phyloP scores from a whole-genome alignment of 2,329 filamentous ascomycete genomes.

The Chrysoporthe cubensis region DNA sequence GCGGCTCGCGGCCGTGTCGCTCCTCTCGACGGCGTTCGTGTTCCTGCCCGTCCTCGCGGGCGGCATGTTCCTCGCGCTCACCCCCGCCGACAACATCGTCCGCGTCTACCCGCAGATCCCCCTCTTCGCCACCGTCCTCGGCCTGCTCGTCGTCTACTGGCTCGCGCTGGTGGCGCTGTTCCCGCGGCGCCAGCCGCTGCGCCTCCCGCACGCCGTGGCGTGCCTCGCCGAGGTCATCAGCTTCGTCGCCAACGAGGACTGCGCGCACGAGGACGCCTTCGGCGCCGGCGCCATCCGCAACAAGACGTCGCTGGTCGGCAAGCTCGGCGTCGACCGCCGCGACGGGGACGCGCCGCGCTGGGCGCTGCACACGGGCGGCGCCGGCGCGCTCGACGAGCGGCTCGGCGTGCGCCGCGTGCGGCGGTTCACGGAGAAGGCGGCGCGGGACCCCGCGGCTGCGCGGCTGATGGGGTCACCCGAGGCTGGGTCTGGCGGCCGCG shows the following conservation, averaged over 20 bases:
- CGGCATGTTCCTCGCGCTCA: constrained; percentile 75
- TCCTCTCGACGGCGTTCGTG: constrained; percentile 62
- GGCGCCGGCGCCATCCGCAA: constrained; percentile 59
- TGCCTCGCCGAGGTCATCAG: constrained; percentile 78
- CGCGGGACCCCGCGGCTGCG: constrained; percentile 19
- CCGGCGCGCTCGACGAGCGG: constrained; percentile 39
- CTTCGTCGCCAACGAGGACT: constrained; percentile 73
- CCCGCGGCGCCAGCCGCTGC: constrained; percentile 62
- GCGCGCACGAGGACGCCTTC: constrained; percentile 75
- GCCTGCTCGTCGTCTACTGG: constrained; percentile 71
- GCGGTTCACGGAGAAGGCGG: constrained; percentile 49
- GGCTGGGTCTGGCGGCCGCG: not conserved
- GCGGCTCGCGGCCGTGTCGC: constrained; percentile 64
- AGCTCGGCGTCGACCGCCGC: constrained; percentile 61
- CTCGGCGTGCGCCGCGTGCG: constrained; percentile 50
- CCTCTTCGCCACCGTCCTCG: constrained; percentile 73
- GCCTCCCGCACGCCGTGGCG: constrained; percentile 73
- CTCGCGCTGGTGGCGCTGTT: constrained; percentile 65
- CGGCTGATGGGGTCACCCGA: constrained; percentile 32
- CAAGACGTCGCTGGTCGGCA: constrained; percentile 69
- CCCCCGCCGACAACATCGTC: constrained; percentile 53
- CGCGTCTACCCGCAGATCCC: constrained; percentile 75
- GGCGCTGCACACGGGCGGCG: constrained; percentile 51
- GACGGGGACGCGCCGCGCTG: constrained; percentile 54
- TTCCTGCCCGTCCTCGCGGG: constrained; percentile 70